Conservation (phyloP, 2,329 filamentous ascomycete species). For the Ciborinia camelliae region DNA sequence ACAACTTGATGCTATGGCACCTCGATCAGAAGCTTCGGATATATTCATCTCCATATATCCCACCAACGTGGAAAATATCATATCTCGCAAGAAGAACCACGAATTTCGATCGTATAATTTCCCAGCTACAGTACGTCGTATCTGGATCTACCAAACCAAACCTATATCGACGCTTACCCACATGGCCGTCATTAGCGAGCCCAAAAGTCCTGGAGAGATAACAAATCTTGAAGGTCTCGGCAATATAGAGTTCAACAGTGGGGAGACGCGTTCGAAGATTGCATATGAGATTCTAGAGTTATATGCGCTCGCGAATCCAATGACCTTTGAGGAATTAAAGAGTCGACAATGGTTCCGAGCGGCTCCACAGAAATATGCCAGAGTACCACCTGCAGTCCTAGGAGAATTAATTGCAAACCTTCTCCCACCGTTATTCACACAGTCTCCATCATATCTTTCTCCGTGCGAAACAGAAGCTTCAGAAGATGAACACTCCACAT, state of each 20-base stretch:
- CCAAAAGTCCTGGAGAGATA: constrained; percentile 49
- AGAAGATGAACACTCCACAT: not conserved
- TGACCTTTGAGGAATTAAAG: constrained; percentile 50
- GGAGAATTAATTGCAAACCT: constrained; percentile 58
- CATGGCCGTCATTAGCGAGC: constrained; percentile 53
- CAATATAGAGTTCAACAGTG: constrained; percentile 45
- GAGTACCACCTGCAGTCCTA: constrained; percentile 55
- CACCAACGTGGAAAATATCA: constrained; percentile 48
- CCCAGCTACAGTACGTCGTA: constrained; percentile 52
- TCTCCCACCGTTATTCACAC: constrained; percentile 48
- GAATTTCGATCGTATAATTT: constrained; percentile 56
- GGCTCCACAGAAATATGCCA: constrained; percentile 50
- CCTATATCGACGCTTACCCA: constrained; percentile 52
- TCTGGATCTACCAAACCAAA: constrained; percentile 58
- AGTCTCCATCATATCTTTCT: constrained; percentile 2
- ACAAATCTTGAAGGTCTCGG: constrained; percentile 45
- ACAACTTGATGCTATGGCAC: constrained; percentile 47
- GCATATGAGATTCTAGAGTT: constrained; percentile 55
- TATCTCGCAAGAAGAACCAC: constrained; percentile 50
- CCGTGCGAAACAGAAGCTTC: not conserved
- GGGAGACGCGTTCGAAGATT: constrained; percentile 20
- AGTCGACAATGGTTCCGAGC: constrained; percentile 52
- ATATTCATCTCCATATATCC: constrained; percentile 51
- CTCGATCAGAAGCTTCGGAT: constrained; percentile 50
- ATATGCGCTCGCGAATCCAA: constrained; percentile 60